Base-by-base conservation (phyloP, 495 filamentous ascomycete genomes). In the Neurospora terricola region DNA sequence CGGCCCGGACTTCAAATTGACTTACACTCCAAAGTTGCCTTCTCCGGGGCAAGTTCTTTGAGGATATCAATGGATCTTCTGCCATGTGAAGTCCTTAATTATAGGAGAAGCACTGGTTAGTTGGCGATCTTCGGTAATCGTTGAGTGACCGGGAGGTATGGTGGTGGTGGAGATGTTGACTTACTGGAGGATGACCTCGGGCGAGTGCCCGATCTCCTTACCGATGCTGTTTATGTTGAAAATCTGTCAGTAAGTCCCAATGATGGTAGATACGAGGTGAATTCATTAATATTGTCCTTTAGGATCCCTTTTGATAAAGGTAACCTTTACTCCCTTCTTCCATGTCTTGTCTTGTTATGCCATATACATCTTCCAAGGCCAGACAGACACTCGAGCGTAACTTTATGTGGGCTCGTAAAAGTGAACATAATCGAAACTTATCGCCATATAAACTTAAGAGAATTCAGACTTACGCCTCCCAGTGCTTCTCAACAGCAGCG, bases 1-100 rank as follows among this genome's bases (percentile, higher is more conserved):
- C 23, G 21, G 5, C 12, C 0, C 23, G 11, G 1, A 30, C 23
- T 34, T 30, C 48, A 48, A 23, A 23, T 11, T 23, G 5, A 89
- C 93, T 80, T 81, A 95, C 92, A 97, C 71, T 97, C 94, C 93
- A 91, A 93, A 76, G 91, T 97, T 42, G 96, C 96, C 78, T 92
- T 92, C 74, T 87, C 87, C 74, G 90, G 88, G 78, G 92, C 90
- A 72, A 96, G 90, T 30, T 93, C 77, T 77, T 86, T 86, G 72
- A 97, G 84, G 10, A 90, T 87, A 80, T 98, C 94, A 73, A 98
- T 95, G 77, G 88, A 91, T 72, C 95, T 85, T 37, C 94, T 89
- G 69, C 95, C 95, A 80, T 98, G 95, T 0, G 93, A 97, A 5
- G 93, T 95, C 73, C 78, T 80, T 23, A 14, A 5, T 14, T n/a